These are phyloP conservation scores for Agrocybe chaxingu DNA, from an alignment of 768 basidiomycete species.

Conservation along the genomic window DNA sequence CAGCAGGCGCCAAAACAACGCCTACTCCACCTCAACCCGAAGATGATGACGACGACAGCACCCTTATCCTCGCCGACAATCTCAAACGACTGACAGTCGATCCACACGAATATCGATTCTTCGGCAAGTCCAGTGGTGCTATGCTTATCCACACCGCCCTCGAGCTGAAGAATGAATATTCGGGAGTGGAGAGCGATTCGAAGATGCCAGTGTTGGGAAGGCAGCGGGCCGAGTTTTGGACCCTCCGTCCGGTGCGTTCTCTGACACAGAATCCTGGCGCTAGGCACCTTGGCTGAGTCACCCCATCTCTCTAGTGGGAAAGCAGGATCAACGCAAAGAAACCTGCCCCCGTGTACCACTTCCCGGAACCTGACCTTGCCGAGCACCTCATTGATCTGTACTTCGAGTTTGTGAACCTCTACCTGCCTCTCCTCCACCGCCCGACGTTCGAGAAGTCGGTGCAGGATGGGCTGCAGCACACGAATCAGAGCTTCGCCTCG, in stretches of 20 bases:
- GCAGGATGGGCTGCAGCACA: conserved; percentile 44
- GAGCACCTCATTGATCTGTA: conserved; percentile 55
- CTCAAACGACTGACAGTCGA: conserved; percentile 31
- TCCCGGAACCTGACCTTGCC: conserved; percentile 53
- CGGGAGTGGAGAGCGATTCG: conserved; percentile 28
- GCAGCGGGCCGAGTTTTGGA: conserved; percentile 37
- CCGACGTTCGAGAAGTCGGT: conserved; percentile 59
- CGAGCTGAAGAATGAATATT: conserved; percentile 56
- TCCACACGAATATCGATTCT: conserved; percentile 40
- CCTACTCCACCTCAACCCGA: conserved; percentile 13
- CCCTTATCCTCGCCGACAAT: conserved; percentile 32
- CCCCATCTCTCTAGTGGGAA: conserved; percentile 34
- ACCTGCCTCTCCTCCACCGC: conserved; percentile 69
- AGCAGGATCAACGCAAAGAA: conserved; percentile 8
- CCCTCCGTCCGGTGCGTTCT: conserved; percentile 27
- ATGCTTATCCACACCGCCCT: conserved; percentile 54
- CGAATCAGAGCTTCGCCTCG: conserved; percentile 49
- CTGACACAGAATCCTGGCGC: background rate
- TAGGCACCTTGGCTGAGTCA: background rate
- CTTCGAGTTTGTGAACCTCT: conserved; percentile 56
- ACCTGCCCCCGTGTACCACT: conserved; percentile 28
- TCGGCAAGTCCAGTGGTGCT: conserved; percentile 54
- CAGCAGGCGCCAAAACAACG: background rate
- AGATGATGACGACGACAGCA: conserved; percentile 32
- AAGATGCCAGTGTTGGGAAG: conserved; percentile 13